Evolutionary conservation across 2,329 filamentous ascomycete genomes (phyloP).

Genomic region (Xylogone sp.): DNA sequence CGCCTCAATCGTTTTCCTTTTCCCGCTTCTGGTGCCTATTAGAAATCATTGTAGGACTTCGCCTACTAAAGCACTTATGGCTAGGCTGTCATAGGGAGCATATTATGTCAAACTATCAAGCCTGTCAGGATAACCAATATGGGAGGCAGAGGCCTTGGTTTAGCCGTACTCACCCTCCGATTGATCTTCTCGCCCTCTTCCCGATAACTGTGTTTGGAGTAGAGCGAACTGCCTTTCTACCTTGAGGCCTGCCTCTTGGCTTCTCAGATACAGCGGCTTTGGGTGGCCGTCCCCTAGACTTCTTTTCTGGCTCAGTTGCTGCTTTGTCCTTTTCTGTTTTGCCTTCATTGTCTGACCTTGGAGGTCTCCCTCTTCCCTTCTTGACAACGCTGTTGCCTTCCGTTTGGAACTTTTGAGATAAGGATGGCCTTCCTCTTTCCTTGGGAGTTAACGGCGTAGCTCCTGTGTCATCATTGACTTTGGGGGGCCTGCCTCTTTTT

Average conservation of each 20-base stretch:
- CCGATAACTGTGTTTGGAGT: no score
- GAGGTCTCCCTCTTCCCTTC: not conserved
- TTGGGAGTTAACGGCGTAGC: not conserved
- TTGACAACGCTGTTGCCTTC: not conserved
- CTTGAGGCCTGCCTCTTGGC: not conserved
- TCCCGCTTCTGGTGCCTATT: no score
- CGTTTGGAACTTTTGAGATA: not conserved
- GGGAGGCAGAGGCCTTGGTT: no score
- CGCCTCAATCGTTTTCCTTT: no score
- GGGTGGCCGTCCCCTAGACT: not conserved
- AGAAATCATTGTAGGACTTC: no score
- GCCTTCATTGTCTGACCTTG: not conserved
- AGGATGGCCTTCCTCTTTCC: not conserved
- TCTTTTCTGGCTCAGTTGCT: no score
- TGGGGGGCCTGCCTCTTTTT: not conserved
- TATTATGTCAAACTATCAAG: no score
- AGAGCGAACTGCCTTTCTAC: not conserved
- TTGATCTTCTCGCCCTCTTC: not conserved
- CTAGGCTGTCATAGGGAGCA: no score
- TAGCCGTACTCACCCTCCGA: no score
- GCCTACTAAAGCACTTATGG: no score
- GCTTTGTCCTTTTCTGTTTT: not conserved
- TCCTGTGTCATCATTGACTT: not conserved
- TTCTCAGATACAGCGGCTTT: not conserved
- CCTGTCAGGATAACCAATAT: no score